These are phyloP conservation scores for Blakeslea trispora DNA, from an alignment of 371 early-diverging fungal genomes.

Conservation along the genomic window DNA sequence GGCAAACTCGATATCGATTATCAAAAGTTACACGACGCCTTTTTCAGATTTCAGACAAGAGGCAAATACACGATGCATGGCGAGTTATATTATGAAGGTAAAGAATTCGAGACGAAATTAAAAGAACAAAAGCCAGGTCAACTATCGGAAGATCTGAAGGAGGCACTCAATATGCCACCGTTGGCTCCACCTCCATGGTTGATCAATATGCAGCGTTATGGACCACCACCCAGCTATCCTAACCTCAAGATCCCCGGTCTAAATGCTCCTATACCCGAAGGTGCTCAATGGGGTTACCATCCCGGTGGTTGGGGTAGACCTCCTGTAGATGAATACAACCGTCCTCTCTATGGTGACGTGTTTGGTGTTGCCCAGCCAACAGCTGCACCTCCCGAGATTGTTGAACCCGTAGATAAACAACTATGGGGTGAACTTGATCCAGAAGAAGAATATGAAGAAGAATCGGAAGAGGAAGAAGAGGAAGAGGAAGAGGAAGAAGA, in stretches of 20 bases:
- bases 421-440: slow-evolving; percentile 86
- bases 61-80: slow-evolving; percentile 84
- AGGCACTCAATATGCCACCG: slow-evolving; percentile 89
- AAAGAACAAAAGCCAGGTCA: slow-evolving; percentile 91
- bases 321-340: slow-evolving; percentile 94
- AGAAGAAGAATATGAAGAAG: slow-evolving; percentile 66
- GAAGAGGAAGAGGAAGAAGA: slow-evolving; percentile 65
- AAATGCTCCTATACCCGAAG: slow-evolving; percentile 96
- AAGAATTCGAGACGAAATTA: slow-evolving; percentile 90
- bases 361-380: slow-evolving; percentile 69
- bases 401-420: slow-evolving; percentile 72
- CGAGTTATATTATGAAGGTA: slow-evolving; percentile 97
- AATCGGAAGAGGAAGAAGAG: slow-evolving; percentile 62
- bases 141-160: slow-evolving; percentile 83
- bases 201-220: slow-evolving; percentile 98
- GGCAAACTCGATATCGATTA: slow-evolving; percentile 96
- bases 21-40: slow-evolving; percentile 95
- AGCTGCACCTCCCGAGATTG: slow-evolving; percentile 47
- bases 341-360: slow-evolving; percentile 96
- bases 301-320: slow-evolving; percentile 99
- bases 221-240: slow-evolving; percentile 97
- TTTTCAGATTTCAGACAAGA: slow-evolving; percentile 94
- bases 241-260: slow-evolving; percentile 93
- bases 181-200: slow-evolving; percentile 98
- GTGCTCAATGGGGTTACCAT: slow-evolving; percentile 99